Base-by-base conservation (phyloP, 441 rosid genomes). In the Erodium trifolium region DNA sequence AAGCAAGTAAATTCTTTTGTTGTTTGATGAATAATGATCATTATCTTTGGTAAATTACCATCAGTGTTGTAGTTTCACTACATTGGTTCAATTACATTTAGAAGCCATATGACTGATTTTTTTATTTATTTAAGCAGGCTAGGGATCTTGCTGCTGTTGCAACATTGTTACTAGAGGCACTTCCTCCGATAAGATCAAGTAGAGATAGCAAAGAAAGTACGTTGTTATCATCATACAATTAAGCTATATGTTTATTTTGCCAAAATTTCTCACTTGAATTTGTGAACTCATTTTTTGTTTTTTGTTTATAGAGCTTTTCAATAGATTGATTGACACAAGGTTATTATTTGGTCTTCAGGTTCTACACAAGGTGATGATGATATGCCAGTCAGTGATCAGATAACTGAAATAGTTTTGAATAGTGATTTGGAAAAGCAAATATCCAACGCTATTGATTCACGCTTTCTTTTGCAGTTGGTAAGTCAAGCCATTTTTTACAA, bases 401-500 rank as follows among this genome's bases (percentile, higher is more conserved):
- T 18, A 59, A 85, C 71, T 76, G 88, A 78, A 68, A 59, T 79
- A 78, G 81, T 76, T 76, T 76, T 92, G 81, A 78, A 88, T 74
- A 69, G 47, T 71, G 82, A 81, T 77, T 78, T 95, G 83, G 87
- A 86, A 72, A 76, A 77, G 70, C 95, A 88, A 83, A 92, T 95
- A 76, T 80, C 71, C 65, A 83, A 82, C 81, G 92, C 93, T 65
- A 82, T 95, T 68, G 87, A 86, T 78, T 83, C 99, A 39, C 85
- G 87, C 59, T 95, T 95, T 79, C 92, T 95, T 68, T 79, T 88
- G 83, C 99, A 92, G 80, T 81, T 95, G 93, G 99, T 95, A 86
- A 70, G 83, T 71, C 68, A 67, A 49, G 63, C 14, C 71, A 16
- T 53, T 5, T 57, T 57, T 14, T 63, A 63, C 66, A 63, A 27